Conservation (phyloP, 139 green algal genomes). For the Zygnema cylindricum region DNA sequence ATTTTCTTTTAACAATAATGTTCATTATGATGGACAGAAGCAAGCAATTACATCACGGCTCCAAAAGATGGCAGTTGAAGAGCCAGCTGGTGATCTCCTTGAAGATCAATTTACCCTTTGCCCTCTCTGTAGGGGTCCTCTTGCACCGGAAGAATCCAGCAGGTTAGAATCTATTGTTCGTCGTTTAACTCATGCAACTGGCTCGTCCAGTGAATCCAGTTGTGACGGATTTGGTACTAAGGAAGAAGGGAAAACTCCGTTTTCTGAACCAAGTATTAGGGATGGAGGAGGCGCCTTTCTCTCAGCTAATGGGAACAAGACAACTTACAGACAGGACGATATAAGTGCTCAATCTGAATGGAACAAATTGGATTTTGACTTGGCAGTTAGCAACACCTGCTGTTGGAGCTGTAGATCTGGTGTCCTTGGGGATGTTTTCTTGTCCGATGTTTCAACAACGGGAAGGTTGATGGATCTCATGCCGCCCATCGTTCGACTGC, state of each 20-base stretch:
- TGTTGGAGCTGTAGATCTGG: background rate
- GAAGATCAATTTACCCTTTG: too few species aligned
- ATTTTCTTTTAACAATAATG: constrained; percentile 17
- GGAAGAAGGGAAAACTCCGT: background rate
- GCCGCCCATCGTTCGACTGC: background rate
- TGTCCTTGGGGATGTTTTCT: background rate
- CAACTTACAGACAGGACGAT: too few species aligned
- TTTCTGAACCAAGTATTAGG: too few species aligned
- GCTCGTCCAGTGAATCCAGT: too few species aligned
- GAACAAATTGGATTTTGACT: too few species aligned
- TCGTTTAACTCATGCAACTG: too few species aligned
- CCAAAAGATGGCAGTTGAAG: background rate
- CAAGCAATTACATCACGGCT: background rate
- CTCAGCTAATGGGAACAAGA: background rate
- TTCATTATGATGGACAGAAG: background rate
- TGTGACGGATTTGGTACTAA: background rate
- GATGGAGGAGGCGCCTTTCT: background rate
- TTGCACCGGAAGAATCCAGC: background rate
- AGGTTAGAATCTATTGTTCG: too few species aligned
- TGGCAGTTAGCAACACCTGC: background rate
- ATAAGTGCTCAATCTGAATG: too few species aligned
- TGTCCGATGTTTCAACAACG: background rate
- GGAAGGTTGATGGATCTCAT: background rate
- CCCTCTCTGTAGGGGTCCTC: background rate
- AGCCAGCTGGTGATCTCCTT: background rate